Evolutionary conservation across 208 protist species (phyloP).

Genomic region (Novymonas esmeraldas): DNA sequence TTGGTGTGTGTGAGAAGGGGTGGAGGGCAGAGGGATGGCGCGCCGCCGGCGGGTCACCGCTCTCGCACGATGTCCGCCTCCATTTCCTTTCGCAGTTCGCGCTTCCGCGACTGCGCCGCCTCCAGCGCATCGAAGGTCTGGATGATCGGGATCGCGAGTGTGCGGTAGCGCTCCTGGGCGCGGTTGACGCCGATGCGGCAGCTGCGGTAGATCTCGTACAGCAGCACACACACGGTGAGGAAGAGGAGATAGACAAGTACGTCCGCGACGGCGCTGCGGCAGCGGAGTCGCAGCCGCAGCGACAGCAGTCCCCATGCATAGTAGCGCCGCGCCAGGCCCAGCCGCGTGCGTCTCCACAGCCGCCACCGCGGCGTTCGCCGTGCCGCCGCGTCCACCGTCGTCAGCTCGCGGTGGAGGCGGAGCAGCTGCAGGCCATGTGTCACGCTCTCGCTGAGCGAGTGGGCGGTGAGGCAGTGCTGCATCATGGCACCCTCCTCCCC

Average conservation of each 20-base stretch:
- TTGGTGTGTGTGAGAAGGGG: background rate
- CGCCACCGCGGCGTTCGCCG: constrained; percentile 37
- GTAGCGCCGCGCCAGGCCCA: constrained; percentile 48
- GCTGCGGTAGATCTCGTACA: constrained; percentile 80
- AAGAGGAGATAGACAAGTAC: constrained; percentile 78
- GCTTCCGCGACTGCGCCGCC: constrained; percentile 56
- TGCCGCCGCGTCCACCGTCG: constrained; percentile 46
- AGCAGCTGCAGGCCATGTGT: constrained; percentile 65
- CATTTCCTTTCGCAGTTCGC: constrained; percentile 56
- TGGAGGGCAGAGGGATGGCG: background rate
- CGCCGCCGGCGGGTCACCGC: constrained; percentile 1
- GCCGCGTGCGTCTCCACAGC: constrained; percentile 30
- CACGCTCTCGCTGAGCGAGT: constrained; percentile 51
- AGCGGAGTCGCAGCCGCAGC: constrained; percentile 62
- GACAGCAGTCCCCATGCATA: constrained; percentile 66
- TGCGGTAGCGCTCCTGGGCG: constrained; percentile 78
- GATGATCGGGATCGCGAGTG: constrained; percentile 74
- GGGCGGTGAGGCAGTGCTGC: constrained; percentile 60
- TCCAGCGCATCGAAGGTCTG: constrained; percentile 85
- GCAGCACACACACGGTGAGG: constrained; percentile 57
- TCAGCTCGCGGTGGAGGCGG: constrained; percentile 61
- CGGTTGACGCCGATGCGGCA: constrained; percentile 80
- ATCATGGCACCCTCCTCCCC: constrained; percentile 77
- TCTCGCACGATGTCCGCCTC: constrained; percentile 71
- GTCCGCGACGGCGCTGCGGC: constrained; percentile 71